Percentiles rank a stretch among this genome's conserved stretches.
Conservation (phyloP, 805 yeast species). For the Starmerella sirachaensis region DNA sequence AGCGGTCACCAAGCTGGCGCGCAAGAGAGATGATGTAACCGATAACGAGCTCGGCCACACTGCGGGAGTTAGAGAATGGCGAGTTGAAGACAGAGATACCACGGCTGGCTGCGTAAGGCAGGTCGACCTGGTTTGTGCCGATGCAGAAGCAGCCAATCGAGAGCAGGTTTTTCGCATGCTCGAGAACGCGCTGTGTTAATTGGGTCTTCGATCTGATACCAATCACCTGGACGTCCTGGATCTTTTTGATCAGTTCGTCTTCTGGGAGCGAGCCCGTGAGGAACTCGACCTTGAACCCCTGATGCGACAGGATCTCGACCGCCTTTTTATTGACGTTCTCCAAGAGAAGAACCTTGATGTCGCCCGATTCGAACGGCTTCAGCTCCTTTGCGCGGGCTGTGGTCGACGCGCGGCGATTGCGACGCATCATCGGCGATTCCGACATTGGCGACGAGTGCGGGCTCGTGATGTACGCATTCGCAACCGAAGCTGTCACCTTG, state of each 20-base stretch:
- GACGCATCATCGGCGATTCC: constrained; percentile 14
- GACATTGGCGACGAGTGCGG: constrained; percentile 17
- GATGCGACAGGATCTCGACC: constrained; percentile 64
- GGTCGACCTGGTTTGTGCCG: constrained; percentile 96
- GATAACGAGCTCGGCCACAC: constrained; percentile 94
- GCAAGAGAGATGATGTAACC: constrained; percentile 90
- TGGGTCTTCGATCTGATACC: constrained; percentile 97
- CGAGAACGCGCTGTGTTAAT: constrained; percentile 63
- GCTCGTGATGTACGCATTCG: constrained; percentile 8
- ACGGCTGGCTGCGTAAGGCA: constrained; percentile 76
- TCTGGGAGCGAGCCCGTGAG: constrained; percentile 81
- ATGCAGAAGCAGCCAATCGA: constrained; percentile 97
- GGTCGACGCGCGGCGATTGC: constrained; percentile 20
- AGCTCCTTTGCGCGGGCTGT: constrained; percentile 43
- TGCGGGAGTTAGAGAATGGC: constrained; percentile 95
- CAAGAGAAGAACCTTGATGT: constrained; percentile 76
- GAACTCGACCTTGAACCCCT: constrained; percentile 96
- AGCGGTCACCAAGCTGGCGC: constrained; percentile 93
- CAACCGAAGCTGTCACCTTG: constrained; percentile 10
- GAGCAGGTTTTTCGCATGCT: constrained; percentile 79
- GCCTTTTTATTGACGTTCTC: constrained; percentile 95
- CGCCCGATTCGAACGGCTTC: constrained; percentile 93
- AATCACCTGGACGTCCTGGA: constrained; percentile 85
- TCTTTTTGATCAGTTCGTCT: constrained; percentile 87
- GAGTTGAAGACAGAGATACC: constrained; percentile 98